These are phyloP conservation scores for California macrophylla DNA, from an alignment of 441 rosid species.

Conservation along the genomic window DNA sequence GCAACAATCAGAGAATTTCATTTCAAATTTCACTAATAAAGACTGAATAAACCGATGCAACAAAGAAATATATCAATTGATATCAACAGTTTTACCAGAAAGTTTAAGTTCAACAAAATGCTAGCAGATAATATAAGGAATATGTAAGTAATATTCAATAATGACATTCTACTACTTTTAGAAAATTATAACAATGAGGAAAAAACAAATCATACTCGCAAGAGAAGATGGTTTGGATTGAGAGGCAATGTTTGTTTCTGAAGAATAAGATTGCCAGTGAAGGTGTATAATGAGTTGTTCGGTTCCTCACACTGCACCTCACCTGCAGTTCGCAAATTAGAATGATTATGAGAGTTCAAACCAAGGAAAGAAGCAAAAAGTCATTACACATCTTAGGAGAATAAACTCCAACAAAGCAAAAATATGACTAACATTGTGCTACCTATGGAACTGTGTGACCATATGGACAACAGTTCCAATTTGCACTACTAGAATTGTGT, in stretches of 20 bases:
- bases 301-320: constrained; percentile 99
- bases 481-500: not conserved
- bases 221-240: constrained; percentile 83
- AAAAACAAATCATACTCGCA: constrained; percentile 54
- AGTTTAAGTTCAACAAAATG: not conserved
- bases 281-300: constrained; percentile 90
- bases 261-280: constrained; percentile 85
- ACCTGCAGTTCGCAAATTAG: constrained; percentile 47
- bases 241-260: constrained; percentile 86
- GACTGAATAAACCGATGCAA: not conserved
- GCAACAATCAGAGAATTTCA: constrained; percentile 13
- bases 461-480: constrained; percentile 1
- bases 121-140: not conserved
- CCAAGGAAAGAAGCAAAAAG: not conserved
- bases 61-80: not conserved
- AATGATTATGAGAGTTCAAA: constrained; percentile 10
- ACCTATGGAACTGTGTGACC: not conserved
- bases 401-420: constrained; percentile 1
- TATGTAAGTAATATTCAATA: constrained; percentile 8
- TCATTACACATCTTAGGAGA: constrained; percentile 1
- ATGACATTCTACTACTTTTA: constrained; percentile 7
- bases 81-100: not conserved
- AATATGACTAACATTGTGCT: not conserved
- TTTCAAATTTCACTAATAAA: constrained; percentile 4
- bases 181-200: constrained; percentile 10